phyloP scores from a whole-genome alignment of 179 eudicot genomes.

The Amaranthus tricolor region DNA sequence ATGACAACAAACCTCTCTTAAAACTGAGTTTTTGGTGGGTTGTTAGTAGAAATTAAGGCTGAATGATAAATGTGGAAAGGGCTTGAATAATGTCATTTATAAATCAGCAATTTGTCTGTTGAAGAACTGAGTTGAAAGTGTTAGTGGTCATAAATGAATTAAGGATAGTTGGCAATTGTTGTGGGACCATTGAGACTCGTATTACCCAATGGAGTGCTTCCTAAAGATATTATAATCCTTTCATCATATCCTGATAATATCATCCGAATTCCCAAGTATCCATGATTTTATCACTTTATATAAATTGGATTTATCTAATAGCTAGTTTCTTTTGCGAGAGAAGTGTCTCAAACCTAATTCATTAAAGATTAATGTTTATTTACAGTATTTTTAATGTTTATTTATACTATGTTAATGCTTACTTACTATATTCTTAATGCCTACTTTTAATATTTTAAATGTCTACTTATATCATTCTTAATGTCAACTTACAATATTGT shows the following conservation, averaged over 20 bases:
- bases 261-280: constrained; percentile 15
- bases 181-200: constrained; percentile 24
- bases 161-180: constrained; percentile 35
- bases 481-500: no score
- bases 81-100: constrained; percentile 4
- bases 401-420: no score
- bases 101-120: constrained; percentile 7
- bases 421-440: no score
- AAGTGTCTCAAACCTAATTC: no score
- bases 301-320: no score
- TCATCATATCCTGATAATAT: constrained; percentile 39
- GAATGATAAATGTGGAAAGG: constrained; percentile 5
- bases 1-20: constrained; percentile 4
- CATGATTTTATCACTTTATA: no score
- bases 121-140: constrained; percentile 15
- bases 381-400: no score
- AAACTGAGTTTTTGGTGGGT: background rate
- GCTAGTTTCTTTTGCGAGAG: no score
- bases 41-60: no score
- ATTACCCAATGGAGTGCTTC: constrained; percentile 53
- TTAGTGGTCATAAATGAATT: constrained; percentile 43
- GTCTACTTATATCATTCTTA: no score
- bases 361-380: no score
- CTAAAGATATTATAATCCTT: constrained; percentile 49
- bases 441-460: no score